phyloP scores from a whole-genome alignment of 306 rosid genomes.

The Amphicarpaea edgeworthii region DNA sequence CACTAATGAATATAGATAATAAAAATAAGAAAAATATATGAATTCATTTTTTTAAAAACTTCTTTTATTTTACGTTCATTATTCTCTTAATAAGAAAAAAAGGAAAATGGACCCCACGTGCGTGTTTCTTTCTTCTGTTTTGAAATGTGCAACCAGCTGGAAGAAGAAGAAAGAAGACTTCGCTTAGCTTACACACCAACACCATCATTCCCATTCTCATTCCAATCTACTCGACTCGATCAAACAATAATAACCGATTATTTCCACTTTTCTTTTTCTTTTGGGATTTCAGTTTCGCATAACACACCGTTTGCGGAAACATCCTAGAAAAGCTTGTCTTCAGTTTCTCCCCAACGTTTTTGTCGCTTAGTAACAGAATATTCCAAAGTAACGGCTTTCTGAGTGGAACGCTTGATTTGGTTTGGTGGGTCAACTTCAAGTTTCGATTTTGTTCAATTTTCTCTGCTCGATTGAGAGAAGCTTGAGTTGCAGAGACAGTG shows the following conservation, averaged over 20 bases:
- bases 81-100: background rate
- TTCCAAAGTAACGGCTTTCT: conserved; percentile 33
- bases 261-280: background rate
- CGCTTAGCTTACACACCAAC: conserved; percentile 40
- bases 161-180: conserved; percentile 32
- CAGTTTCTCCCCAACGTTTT: conserved; percentile 42
- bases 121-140: conserved; percentile 36
- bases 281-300: conserved; percentile 23
- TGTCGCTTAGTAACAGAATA: conserved; percentile 39
- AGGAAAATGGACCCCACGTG: conserved; percentile 49
- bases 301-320: conserved; percentile 50
- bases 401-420: conserved; percentile 43
- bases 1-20: no score
- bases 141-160: conserved; percentile 52
- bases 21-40: no score
- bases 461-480: conserved; percentile 37
- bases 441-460: conserved; percentile 42
- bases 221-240: background rate
- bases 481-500: conserved; percentile 11
- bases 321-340: conserved; percentile 24
- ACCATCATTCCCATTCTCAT: conserved; percentile 22
- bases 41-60: no score
- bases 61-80: no score
- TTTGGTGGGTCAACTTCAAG: conserved; percentile 54
- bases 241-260: conserved; percentile 31